Percentiles rank a stretch among this genome's conserved stretches.
phyloP scores from a whole-genome alignment of 2,329 filamentous ascomycete species.

The Penicillium sp. region DNA sequence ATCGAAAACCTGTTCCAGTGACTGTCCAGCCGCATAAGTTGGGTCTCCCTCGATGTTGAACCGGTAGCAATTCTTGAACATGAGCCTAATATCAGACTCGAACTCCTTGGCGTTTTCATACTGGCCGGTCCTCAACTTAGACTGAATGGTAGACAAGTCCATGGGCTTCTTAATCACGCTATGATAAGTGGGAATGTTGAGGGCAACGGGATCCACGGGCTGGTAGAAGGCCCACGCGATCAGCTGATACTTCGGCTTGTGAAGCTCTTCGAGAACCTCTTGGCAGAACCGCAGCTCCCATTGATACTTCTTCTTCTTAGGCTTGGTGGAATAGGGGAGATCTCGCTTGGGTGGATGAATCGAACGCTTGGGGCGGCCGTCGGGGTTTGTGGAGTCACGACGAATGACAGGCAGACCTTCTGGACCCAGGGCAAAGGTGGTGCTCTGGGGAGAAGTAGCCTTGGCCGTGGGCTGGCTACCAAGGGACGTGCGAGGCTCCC shows the following conservation, averaged over 20 bases:
- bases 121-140: constrained; percentile 72
- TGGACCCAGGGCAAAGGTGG: constrained; percentile 72
- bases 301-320: constrained; percentile 86
- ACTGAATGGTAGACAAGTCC: constrained; percentile 80
- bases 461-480: constrained; percentile 40
- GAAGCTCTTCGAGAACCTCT: constrained; percentile 72
- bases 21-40: constrained; percentile 68
- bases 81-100: constrained; percentile 75
- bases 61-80: constrained; percentile 85
- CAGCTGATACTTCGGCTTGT: constrained; percentile 67
- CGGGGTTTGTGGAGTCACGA: constrained; percentile 74
- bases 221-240: constrained; percentile 73
- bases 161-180: constrained; percentile 95
- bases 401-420: constrained; percentile 79
- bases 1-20: constrained; percentile 73
- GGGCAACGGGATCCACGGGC: constrained; percentile 87
- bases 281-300: constrained; percentile 89
- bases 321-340: constrained; percentile 81
- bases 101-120: constrained; percentile 84
- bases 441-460: constrained; percentile 40
- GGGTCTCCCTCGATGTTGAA: constrained; percentile 83
- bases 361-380: constrained; percentile 84
- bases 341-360: constrained; percentile 93
- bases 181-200: constrained; percentile 91
- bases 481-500: constrained; percentile 48